Evolutionary conservation across 768 basidiomycete species (phyloP).

Genomic region (Podaxis sp.): DNA sequence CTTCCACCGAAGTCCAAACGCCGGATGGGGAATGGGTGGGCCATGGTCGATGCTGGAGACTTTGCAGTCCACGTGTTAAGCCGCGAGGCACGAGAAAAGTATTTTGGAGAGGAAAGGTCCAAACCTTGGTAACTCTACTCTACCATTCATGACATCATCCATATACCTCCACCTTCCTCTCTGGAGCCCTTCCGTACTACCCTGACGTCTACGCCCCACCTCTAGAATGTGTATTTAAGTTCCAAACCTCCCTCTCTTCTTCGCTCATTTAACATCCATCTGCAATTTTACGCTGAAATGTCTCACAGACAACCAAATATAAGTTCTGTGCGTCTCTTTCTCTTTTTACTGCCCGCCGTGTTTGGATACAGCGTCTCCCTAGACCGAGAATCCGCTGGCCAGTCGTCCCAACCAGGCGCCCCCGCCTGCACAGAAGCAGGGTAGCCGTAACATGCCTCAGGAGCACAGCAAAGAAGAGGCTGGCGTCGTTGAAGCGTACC

Average conservation of each 20-base stretch:
- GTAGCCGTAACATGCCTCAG: conserved; percentile 10
- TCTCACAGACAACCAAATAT: conserved; percentile 32
- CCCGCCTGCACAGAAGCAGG: conserved; percentile 35
- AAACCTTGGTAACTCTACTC: background rate
- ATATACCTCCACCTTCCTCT: background rate
- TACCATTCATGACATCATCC: background rate
- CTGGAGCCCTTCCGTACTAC: background rate
- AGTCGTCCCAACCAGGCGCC: background rate
- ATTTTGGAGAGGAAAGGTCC: conserved; percentile 41
- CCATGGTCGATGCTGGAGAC: conserved; percentile 77
- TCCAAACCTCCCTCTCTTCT: conserved; percentile 25
- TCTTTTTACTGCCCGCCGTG: conserved; percentile 13
- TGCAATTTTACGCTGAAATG: background rate
- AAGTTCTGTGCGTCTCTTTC: conserved; percentile 39
- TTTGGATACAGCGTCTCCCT: background rate
- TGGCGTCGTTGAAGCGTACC: conserved; percentile 50
- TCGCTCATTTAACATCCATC: background rate
- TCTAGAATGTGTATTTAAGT: background rate
- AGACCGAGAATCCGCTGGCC: background rate
- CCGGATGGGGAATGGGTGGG: conserved; percentile 70
- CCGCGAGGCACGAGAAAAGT: conserved; percentile 62
- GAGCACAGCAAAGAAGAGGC: conserved; percentile 32
- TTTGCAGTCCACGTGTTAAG: conserved; percentile 81
- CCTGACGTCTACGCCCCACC: conserved; percentile 26
- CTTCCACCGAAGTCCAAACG: conserved; percentile 65